Conservation (phyloP, 176 grass and related monocot genomes). For the Ensete ventricosum region DNA sequence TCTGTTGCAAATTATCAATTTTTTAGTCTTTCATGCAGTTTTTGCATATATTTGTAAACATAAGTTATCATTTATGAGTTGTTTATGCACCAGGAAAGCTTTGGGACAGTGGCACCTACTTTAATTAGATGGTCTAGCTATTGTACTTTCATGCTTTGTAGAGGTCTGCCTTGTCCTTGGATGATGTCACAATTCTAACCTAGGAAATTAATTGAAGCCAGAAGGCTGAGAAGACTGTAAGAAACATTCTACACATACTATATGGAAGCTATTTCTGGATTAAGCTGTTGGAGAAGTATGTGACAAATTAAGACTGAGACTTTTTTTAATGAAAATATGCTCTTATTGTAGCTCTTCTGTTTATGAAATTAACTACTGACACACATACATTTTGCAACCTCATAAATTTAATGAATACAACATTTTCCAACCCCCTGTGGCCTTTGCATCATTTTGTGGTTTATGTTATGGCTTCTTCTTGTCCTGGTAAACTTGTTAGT, state of each 20-base stretch:
- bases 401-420: too few species aligned
- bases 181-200: neutral
- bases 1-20: conserved; percentile 3
- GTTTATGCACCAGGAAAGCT: neutral
- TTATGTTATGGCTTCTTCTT: too few species aligned
- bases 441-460: too few species aligned
- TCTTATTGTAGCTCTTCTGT: too few species aligned
- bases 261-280: neutral
- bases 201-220: neutral
- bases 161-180: neutral
- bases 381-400: too few species aligned
- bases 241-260: neutral
- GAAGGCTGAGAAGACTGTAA: neutral
- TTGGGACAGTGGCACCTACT: neutral
- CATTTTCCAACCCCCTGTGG: too few species aligned
- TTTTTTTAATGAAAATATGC: too few species aligned
- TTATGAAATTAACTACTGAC: too few species aligned
- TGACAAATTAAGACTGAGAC: neutral
- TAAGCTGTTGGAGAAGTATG: neutral
- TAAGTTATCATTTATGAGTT: neutral
- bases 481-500: too few species aligned
- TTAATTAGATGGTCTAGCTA: neutral
- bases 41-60: neutral
- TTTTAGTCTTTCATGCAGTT: conserved; percentile 5
- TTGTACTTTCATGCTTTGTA: neutral